A percentile compares a stretch with the other conserved stretches of the same genome.
Conservation (phyloP, 2,329 filamentous ascomycete genomes). For the Pyrenophora teres region DNA sequence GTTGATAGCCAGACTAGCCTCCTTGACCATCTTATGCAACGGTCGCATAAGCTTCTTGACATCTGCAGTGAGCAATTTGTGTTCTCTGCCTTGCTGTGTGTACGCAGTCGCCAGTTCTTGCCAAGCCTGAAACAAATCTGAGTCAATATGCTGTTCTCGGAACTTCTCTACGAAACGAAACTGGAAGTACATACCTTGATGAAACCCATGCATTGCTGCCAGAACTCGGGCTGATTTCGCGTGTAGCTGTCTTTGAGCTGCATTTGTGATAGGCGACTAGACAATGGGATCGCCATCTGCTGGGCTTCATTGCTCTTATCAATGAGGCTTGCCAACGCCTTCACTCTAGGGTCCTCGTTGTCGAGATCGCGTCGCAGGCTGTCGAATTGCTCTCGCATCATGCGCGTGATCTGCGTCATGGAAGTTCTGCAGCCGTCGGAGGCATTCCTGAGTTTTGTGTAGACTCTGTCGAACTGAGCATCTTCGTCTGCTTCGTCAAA, state of each 20-base stretch:
- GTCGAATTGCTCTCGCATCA: constrained; percentile 38
- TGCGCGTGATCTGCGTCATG: constrained; percentile 59
- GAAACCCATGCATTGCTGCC: constrained; percentile 75
- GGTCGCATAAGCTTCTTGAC: constrained; percentile 76
- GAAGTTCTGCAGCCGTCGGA: constrained; percentile 74
- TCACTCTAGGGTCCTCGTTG: constrained; percentile 41
- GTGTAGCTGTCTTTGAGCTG: constrained; percentile 83
- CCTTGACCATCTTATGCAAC: constrained; percentile 80
- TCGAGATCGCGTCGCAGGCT: constrained; percentile 38
- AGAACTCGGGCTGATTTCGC: constrained; percentile 66
- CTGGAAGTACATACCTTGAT: constrained; percentile 55
- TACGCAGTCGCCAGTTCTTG: constrained; percentile 61
- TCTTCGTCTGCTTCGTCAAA: constrained; percentile 73
- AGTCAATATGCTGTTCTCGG: constrained; percentile 32
- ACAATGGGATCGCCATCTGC: constrained; percentile 73
- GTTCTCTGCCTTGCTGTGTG: constrained; percentile 43
- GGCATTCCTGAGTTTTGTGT: constrained; percentile 73
- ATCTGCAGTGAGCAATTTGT: constrained; percentile 63
- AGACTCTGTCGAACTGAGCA: constrained; percentile 79
- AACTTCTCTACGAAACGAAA: constrained; percentile 8
- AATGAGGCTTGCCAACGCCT: constrained; percentile 63
- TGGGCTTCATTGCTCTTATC: constrained; percentile 72
- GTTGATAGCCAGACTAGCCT: constrained; percentile 74
- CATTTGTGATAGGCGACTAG: constrained; percentile 74
- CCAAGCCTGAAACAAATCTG: constrained; percentile 60